Percentiles rank a stretch among this genome's conserved stretches.
phyloP scores from a whole-genome alignment of 176 grass and related monocot species.

The Ananas comosus region DNA sequence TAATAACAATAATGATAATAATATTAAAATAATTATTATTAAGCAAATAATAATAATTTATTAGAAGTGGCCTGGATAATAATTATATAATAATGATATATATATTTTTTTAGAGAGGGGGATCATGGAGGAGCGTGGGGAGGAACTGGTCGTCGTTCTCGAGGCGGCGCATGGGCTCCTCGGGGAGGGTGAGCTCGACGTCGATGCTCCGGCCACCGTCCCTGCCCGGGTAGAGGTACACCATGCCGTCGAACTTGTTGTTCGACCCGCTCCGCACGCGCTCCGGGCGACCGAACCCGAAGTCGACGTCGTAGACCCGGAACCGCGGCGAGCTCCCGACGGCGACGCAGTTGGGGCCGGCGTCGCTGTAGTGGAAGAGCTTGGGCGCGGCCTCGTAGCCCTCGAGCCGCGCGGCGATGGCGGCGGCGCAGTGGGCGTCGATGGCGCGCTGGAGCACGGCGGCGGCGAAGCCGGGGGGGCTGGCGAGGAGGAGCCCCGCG shows the following conservation, averaged over 20 bases:
- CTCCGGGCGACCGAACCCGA: constrained; percentile 73
- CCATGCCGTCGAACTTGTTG: constrained; percentile 98
- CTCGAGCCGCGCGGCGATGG: constrained; percentile 52
- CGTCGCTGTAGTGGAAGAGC: constrained; percentile 94
- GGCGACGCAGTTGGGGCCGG: constrained; percentile 81
- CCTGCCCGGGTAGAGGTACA: constrained; percentile 79
- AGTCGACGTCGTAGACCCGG: constrained; percentile 90
- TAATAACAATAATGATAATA: no score
- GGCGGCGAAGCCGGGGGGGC: constrained; percentile 34
- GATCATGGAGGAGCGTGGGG: background rate
- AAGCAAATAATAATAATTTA: no score
- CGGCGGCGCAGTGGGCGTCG: constrained; percentile 56
- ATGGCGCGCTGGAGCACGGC: constrained; percentile 72
- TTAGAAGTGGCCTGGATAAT: no score
- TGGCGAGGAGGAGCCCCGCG: constrained; percentile 57
- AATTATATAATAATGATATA: no score
- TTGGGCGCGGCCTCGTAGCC: constrained; percentile 84
- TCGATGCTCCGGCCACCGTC: constrained; percentile 67
- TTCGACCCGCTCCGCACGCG: constrained; percentile 79
- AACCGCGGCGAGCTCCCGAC: constrained; percentile 92
- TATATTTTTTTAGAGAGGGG: background rate
- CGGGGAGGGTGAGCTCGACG: constrained; percentile 74
- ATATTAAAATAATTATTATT: no score
- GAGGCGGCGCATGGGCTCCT: constrained; percentile 68
- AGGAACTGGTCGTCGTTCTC: constrained; percentile 59